These are phyloP conservation scores for Halophytophthora batemanensis DNA, from an alignment of 352 stramenopile species.

Conservation along the genomic window DNA sequence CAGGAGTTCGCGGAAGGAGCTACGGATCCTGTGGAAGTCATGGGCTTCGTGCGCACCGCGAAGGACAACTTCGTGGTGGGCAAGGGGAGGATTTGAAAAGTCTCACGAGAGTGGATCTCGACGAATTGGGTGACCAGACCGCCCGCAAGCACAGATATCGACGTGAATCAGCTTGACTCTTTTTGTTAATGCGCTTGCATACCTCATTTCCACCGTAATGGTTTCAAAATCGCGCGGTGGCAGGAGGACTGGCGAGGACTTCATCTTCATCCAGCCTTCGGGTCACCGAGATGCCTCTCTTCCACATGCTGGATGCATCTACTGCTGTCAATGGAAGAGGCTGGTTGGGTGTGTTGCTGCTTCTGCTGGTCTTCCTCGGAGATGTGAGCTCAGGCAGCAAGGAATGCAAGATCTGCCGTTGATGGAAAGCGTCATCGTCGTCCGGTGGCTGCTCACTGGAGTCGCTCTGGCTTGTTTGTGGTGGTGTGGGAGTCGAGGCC, in stretches of 20 bases:
- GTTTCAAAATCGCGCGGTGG: constrained; percentile 31
- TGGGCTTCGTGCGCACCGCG: constrained; percentile 43
- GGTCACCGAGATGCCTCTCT: constrained; percentile 8
- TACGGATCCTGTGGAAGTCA: constrained; percentile 49
- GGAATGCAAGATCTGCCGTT: constrained; percentile 13
- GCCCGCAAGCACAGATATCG: too few species aligned
- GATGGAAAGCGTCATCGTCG: constrained; percentile 1
- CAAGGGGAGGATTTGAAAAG: constrained; percentile 33
- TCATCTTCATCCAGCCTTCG: not conserved
- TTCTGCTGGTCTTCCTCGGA: constrained; percentile 2
- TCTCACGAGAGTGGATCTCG: too few species aligned
- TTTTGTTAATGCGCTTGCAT: too few species aligned
- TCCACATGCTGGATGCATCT: constrained; percentile 35
- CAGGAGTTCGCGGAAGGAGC: constrained; percentile 45
- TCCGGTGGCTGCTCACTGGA: constrained; percentile 8
- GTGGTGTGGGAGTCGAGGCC: not conserved
- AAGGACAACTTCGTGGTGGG: constrained; percentile 70
- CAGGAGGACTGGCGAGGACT: constrained; percentile 5
- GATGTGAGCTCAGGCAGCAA: constrained; percentile 16
- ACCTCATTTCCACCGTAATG: too few species aligned
- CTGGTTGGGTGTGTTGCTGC: not conserved
- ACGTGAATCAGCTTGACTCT: too few species aligned
- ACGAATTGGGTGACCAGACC: too few species aligned
- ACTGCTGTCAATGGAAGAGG: not conserved
- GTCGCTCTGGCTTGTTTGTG: constrained; percentile 6